phyloP scores from a whole-genome alignment of 208 protist species.

The Phytomonas francai region DNA sequence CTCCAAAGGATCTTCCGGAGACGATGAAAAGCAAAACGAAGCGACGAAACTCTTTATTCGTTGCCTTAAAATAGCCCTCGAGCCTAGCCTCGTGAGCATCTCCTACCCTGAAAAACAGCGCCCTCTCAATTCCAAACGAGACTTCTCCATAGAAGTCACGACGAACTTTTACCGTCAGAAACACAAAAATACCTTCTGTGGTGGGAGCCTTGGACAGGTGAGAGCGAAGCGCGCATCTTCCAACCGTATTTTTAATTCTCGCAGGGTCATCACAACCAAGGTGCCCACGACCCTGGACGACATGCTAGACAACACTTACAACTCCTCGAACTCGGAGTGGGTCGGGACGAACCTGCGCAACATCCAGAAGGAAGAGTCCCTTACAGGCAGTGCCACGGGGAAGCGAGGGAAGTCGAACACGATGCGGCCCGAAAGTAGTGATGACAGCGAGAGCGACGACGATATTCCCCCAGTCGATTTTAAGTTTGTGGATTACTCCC shows the following conservation, averaged over 20 bases:
- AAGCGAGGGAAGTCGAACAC: not conserved
- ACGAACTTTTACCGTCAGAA: slow-evolving; percentile 30
- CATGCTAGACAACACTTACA: not conserved
- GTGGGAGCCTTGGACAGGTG: slow-evolving; percentile 9
- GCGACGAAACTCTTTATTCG: slow-evolving; percentile 58
- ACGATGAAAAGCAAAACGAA: slow-evolving; percentile 27
- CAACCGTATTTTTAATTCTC: slow-evolving; percentile 5
- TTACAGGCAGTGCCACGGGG: not conserved
- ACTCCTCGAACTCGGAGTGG: not conserved
- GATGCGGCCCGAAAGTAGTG: slow-evolving; percentile 2
- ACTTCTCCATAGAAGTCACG: slow-evolving; percentile 73
- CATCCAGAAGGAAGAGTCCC: not conserved
- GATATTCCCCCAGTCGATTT: slow-evolving; percentile 43
- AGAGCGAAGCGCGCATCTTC: slow-evolving; percentile 6
- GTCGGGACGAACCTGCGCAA: slow-evolving; percentile 6
- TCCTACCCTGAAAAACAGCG: slow-evolving; percentile 75
- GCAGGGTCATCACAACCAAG: slow-evolving; percentile 3
- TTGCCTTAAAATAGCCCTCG: slow-evolving; percentile 78
- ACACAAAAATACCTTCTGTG: slow-evolving; percentile 25
- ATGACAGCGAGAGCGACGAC: slow-evolving; percentile 37
- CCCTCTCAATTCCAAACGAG: slow-evolving; percentile 60
- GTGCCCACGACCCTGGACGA: not conserved
- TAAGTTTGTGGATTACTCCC: slow-evolving; percentile 85
- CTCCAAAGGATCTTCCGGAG: slow-evolving; percentile 9
- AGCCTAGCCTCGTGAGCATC: slow-evolving; percentile 69